phyloP scores from a whole-genome alignment of 345 rosid genomes.

The Cardamine chenopodiifolia region DNA sequence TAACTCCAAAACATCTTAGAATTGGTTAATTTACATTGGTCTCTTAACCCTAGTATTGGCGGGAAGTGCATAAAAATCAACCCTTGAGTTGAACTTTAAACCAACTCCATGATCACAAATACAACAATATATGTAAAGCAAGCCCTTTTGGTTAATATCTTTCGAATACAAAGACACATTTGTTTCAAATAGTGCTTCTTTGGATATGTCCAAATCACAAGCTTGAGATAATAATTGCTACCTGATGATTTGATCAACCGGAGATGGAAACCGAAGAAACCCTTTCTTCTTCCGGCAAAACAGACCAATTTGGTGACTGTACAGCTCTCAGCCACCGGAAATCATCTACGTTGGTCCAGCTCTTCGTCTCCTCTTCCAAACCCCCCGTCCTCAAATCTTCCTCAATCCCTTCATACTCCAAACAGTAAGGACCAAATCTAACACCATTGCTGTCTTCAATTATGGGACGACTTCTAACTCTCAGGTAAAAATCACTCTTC shows the following conservation, averaged over 20 bases:
- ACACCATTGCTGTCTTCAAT: constrained; percentile 71
- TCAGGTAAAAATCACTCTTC: constrained; percentile 68
- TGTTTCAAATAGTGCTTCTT: not conserved
- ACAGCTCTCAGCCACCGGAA: constrained; percentile 87
- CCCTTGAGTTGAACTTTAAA: not conserved
- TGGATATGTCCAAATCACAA: not conserved
- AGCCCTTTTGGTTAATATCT: not conserved
- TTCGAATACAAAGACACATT: not conserved
- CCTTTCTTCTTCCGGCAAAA: constrained; percentile 65
- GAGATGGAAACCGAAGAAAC: constrained; percentile 45
- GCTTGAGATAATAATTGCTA: constrained; percentile 1
- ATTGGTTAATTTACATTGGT: not conserved
- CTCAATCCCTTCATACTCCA: constrained; percentile 70
- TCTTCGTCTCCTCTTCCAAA: constrained; percentile 63
- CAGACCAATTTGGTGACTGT: constrained; percentile 80
- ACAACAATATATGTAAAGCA: not conserved
- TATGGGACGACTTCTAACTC: constrained; percentile 87
- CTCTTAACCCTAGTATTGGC: not conserved
- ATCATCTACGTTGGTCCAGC: constrained; percentile 85
- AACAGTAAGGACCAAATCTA: constrained; percentile 77
- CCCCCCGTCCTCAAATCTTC: constrained; percentile 63
- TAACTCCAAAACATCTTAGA: not conserved
- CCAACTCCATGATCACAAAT: not conserved
- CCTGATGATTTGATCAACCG: constrained; percentile 21
- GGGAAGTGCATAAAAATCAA: not conserved